Evolutionary conservation across 495 filamentous ascomycete species (phyloP).

Genomic region (Aspergillus conjunctus): DNA sequence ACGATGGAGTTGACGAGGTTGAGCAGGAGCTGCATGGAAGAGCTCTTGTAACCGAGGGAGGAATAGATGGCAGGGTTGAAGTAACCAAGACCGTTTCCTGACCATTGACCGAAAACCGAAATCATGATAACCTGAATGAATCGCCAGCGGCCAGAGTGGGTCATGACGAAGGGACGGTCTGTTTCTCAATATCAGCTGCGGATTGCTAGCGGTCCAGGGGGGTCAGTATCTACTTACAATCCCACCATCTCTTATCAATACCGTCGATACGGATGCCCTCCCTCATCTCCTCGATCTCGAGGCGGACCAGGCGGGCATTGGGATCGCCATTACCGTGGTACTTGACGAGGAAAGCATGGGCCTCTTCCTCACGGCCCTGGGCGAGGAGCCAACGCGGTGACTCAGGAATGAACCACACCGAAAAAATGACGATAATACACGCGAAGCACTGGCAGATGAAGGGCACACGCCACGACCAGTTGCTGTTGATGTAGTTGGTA

Average conservation of each 20-base stretch:
- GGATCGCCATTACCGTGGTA: slow-evolving; percentile 60
- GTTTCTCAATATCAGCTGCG: neutral
- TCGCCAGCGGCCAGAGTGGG: slow-evolving; percentile 62
- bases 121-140: slow-evolving; percentile 64
- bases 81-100: slow-evolving; percentile 52
- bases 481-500: slow-evolving; percentile 40
- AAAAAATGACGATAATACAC: slow-evolving; percentile 52
- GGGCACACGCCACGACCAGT: slow-evolving; percentile 61
- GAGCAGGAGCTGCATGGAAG: slow-evolving; percentile 60
- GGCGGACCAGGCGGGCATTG: slow-evolving; percentile 53
- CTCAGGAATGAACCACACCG: slow-evolving; percentile 63
- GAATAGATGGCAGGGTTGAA: slow-evolving; percentile 48
- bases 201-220: no score
- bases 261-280: slow-evolving; percentile 59
- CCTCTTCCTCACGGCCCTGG: slow-evolving; percentile 55
- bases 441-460: slow-evolving; percentile 50
- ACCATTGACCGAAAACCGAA: slow-evolving; percentile 58
- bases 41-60: slow-evolving; percentile 42
- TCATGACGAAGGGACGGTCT: slow-evolving; percentile 59
- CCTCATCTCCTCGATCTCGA: slow-evolving; percentile 61
- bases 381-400: slow-evolving; percentile 62
- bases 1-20: slow-evolving; percentile 68
- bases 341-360: slow-evolving; percentile 55
- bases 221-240: slow-evolving; percentile 45
- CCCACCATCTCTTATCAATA: slow-evolving; percentile 67